These are phyloP conservation scores for Taphrina pruni DNA, from an alignment of 1,139 yeast genomes.

Conservation along the genomic window DNA sequence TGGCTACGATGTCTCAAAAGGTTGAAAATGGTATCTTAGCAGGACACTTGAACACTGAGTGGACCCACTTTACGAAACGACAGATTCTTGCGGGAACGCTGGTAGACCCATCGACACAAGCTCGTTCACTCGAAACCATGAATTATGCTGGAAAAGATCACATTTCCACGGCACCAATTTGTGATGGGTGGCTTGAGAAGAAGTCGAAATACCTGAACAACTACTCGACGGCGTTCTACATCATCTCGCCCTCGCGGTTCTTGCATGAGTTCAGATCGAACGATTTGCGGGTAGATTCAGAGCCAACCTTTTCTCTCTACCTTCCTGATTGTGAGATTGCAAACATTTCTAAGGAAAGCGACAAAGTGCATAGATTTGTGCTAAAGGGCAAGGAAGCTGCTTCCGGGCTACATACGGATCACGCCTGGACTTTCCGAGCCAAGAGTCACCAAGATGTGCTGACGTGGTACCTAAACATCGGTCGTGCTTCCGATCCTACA, in stretches of 20 bases:
- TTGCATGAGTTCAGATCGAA: conserved; percentile 87
- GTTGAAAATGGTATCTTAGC: conserved; percentile 66
- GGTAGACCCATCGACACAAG: conserved; percentile 73
- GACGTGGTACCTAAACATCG: conserved; percentile 78
- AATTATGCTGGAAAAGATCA: conserved; percentile 71
- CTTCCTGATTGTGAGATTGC: conserved; percentile 80
- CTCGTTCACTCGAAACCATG: conserved; percentile 69
- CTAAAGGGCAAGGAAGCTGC: conserved; percentile 72
- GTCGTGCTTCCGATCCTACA: conserved; percentile 50
- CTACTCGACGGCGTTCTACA: conserved; percentile 89
- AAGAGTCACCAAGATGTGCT: conserved; percentile 79
- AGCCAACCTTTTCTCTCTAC: conserved; percentile 86
- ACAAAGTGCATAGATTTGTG: conserved; percentile 77
- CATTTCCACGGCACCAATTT: conserved; percentile 70
- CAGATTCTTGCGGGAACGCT: conserved; percentile 61
- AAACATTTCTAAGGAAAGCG: conserved; percentile 72
- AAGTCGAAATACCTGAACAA: conserved; percentile 88
- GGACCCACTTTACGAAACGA: conserved; percentile 80
- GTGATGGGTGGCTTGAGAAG: conserved; percentile 84
- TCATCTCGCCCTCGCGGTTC: conserved; percentile 76
- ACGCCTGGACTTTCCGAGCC: conserved; percentile 91
- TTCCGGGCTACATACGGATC: conserved; percentile 64
- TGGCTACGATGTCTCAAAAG: conserved; percentile 56
- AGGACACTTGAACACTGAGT: conserved; percentile 80
- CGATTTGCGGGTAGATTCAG: conserved; percentile 79